Conservation (phyloP, 208 protist genomes). For the Crithidia fasciculata region DNA sequence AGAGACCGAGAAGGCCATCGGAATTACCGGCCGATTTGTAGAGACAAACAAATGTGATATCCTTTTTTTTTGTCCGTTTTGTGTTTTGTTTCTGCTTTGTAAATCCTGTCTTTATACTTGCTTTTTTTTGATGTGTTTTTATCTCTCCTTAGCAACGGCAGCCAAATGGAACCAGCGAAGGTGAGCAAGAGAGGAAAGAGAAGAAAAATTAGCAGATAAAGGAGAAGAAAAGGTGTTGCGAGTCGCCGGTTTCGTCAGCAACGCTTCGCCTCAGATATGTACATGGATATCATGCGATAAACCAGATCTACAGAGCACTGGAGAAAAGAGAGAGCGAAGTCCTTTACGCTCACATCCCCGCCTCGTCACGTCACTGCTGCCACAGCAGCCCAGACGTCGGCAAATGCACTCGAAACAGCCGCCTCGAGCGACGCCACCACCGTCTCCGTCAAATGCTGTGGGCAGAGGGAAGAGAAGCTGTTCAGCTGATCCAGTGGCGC, state of each 20-base stretch:
- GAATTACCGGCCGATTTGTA: too few relatives aligned
- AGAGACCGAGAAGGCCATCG: too few relatives aligned
- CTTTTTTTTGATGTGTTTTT: too few relatives aligned
- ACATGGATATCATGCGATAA: too few relatives aligned
- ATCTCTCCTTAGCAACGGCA: too few relatives aligned
- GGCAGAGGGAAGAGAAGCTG: constrained; percentile 16
- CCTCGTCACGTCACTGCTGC: neutral
- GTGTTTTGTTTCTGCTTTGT: neutral
- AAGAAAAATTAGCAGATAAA: neutral
- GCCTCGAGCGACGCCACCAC: constrained; percentile 15
- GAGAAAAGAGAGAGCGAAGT: too few relatives aligned
- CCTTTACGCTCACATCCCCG: too few relatives aligned
- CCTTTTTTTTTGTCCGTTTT: neutral
- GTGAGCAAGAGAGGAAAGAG: neutral
- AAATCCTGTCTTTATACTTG: too few relatives aligned
- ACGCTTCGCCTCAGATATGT: too few relatives aligned
- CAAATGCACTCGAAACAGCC: constrained; percentile 4
- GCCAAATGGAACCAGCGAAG: neutral
- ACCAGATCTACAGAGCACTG: too few relatives aligned
- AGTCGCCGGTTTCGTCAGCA: too few relatives aligned
- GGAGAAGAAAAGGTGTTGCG: neutral
- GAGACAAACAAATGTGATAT: neutral
- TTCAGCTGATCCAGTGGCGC: neutral
- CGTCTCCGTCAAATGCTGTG: constrained; percentile 15
- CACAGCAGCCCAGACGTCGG: constrained; percentile 11